phyloP scores from a whole-genome alignment of 805 yeast species.

The Starmerella scarabaei region DNA sequence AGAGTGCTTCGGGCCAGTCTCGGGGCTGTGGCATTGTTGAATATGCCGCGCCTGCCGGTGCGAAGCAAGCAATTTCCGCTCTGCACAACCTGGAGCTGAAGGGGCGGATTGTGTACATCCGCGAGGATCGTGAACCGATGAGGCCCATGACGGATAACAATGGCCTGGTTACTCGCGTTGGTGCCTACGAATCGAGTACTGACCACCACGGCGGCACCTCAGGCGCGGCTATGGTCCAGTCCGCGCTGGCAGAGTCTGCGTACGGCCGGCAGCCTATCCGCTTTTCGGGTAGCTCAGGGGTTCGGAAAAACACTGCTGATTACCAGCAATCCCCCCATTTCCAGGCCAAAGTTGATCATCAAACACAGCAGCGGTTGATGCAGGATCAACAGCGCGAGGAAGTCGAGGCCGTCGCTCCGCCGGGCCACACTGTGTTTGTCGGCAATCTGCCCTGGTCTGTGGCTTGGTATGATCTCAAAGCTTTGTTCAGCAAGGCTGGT shows the following conservation, averaged over 20 bases:
- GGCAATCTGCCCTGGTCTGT: conserved; percentile 74
- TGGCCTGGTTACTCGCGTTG: no score
- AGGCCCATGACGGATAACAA: conserved; percentile 16
- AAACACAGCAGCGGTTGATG: background rate
- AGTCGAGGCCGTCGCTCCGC: conserved; percentile 15
- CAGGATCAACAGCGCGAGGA: background rate
- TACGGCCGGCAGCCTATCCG: no score
- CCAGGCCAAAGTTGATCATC: no score
- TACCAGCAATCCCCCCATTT: no score
- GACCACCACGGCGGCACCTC: no score
- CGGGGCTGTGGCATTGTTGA: conserved; percentile 78
- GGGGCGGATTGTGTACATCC: conserved; percentile 71
- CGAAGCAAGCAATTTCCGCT: conserved; percentile 53
- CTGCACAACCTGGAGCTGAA: conserved; percentile 58
- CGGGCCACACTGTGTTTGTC: conserved; percentile 39
- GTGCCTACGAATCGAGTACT: no score
- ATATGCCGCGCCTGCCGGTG: conserved; percentile 54
- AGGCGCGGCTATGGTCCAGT: no score
- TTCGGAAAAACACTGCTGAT: no score
- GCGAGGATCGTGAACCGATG: conserved; percentile 77
- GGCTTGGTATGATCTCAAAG: conserved; percentile 76
- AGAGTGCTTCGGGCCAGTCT: conserved; percentile 57
- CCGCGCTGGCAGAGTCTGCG: no score
- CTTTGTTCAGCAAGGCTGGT: conserved; percentile 67
- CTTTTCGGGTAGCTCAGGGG: no score